Percentiles rank a stretch among this genome's conserved stretches.
These are phyloP conservation scores for Coniferiporia sulphurascens DNA, from an alignment of 1,284 basidiomycete species.

Conservation along the genomic window DNA sequence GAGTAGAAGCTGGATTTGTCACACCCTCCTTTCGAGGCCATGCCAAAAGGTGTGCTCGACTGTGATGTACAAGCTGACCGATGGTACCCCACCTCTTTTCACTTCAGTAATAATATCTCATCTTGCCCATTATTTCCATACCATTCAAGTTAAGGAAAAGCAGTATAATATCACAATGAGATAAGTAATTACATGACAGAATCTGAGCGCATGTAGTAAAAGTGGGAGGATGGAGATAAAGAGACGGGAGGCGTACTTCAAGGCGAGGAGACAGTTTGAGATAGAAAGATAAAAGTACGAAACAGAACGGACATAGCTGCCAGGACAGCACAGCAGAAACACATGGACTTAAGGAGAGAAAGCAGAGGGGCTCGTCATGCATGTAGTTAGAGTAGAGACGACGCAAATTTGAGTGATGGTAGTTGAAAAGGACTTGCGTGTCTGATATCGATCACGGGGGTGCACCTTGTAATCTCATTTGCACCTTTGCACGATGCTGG, in stretches of 20 bases:
- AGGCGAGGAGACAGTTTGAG: not conserved
- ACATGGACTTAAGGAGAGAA: not conserved
- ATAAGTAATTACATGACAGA: not conserved
- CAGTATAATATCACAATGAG: not conserved
- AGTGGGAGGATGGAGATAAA: not conserved
- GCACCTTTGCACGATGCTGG: conserved; percentile 59
- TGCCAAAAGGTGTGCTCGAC: too few species aligned
- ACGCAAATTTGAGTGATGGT: not conserved
- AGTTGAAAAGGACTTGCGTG: not conserved
- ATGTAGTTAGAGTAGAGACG: not conserved
- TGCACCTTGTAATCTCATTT: conserved; percentile 24
- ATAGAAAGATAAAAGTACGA: not conserved
- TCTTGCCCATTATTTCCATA: too few species aligned
- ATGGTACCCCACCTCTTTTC: too few species aligned
- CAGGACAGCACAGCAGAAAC: not conserved
- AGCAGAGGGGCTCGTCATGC: not conserved
- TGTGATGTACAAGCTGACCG: too few species aligned
- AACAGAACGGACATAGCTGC: not conserved
- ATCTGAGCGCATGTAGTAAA: not conserved
- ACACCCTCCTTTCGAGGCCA: too few species aligned
- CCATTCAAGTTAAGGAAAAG: not conserved
- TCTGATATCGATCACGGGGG: not conserved
- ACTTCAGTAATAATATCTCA: too few species aligned
- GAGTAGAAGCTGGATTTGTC: too few species aligned
- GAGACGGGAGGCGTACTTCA: not conserved